phyloP scores from a whole-genome alignment of 208 protist species.

The Cochliopodium minus region DNA sequence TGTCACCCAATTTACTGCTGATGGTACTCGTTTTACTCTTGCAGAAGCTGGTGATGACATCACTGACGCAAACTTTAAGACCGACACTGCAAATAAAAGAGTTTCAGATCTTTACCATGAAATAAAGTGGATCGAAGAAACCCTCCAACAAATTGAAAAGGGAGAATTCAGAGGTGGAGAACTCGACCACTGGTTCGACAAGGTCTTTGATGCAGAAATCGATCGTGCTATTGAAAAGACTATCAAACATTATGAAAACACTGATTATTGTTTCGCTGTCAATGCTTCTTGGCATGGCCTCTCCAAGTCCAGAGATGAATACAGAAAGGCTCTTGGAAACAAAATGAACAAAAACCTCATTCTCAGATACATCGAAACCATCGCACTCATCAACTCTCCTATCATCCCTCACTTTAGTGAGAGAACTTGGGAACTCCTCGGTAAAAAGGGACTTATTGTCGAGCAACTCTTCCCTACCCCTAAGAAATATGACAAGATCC shows the following conservation, averaged over 20 bases:
- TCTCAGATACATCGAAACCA: conserved; percentile 63
- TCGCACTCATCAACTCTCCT: conserved; percentile 77
- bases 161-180: conserved; percentile 35
- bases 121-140: conserved; percentile 67
- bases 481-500: conserved; percentile 14
- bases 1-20: conserved; percentile 55
- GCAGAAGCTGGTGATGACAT: conserved; percentile 93
- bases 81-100: conserved; percentile 68
- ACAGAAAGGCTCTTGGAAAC: conserved; percentile 53
- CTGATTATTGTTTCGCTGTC: conserved; percentile 83
- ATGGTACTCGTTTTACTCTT: conserved; percentile 82
- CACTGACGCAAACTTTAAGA: conserved; percentile 95
- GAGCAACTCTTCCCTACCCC: conserved; percentile 16
- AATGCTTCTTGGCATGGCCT: conserved; percentile 55
- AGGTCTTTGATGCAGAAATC: conserved; percentile 75
- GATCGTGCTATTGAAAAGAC: conserved; percentile 61
- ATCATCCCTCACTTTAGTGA: conserved; percentile 86
- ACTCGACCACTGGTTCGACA: conserved; percentile 49
- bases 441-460: conserved; percentile 8
- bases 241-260: conserved; percentile 59
- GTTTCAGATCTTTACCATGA: conserved; percentile 86
- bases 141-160: conserved; percentile 24
- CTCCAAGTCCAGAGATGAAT: conserved; percentile 63
- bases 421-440: conserved; percentile 61
- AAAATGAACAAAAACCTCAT: conserved; percentile 50